A percentile compares a stretch with the other conserved stretches of the same genome.
phyloP scores from a whole-genome alignment of 768 basidiomycete species.

The Collybiopsis luxurians region DNA sequence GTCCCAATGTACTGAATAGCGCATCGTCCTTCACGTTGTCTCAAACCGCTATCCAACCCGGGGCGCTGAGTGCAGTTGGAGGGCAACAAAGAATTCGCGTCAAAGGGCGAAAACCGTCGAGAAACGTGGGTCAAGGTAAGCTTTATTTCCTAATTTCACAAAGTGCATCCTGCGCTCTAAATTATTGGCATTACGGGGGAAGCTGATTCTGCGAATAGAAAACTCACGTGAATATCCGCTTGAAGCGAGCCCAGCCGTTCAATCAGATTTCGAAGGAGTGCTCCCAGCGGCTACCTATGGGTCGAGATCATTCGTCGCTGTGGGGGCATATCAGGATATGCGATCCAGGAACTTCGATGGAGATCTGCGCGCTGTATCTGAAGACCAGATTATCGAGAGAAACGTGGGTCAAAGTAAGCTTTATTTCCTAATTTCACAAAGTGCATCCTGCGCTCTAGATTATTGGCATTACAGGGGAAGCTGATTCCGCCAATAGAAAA shows the following conservation, averaged over 20 bases:
- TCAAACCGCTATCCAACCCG: neutral
- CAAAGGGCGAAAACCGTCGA: neutral
- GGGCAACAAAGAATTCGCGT: neutral
- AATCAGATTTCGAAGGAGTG: neutral
- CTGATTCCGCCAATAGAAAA: too few species aligned
- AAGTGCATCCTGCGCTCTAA: too few species aligned
- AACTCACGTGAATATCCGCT: neutral
- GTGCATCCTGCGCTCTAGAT: too few species aligned
- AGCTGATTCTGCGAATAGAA: too few species aligned
- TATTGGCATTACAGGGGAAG: too few species aligned
- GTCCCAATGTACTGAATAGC: neutral
- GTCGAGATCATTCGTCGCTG: neutral
- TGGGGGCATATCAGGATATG: neutral
- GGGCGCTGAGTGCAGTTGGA: neutral
- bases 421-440: too few species aligned
- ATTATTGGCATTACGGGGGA: too few species aligned
- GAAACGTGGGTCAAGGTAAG: neutral
- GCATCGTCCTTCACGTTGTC: neutral
- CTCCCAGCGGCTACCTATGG: neutral
- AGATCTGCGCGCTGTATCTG: too few species aligned
- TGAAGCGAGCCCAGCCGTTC: neutral
- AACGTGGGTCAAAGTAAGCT: too few species aligned
- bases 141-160: too few species aligned
- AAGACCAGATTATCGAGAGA: too few species aligned
- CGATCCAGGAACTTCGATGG: too few species aligned